Evolutionary conservation across 169 alveolate species (phyloP).

Genomic region (Eimeria necatrix): DNA sequence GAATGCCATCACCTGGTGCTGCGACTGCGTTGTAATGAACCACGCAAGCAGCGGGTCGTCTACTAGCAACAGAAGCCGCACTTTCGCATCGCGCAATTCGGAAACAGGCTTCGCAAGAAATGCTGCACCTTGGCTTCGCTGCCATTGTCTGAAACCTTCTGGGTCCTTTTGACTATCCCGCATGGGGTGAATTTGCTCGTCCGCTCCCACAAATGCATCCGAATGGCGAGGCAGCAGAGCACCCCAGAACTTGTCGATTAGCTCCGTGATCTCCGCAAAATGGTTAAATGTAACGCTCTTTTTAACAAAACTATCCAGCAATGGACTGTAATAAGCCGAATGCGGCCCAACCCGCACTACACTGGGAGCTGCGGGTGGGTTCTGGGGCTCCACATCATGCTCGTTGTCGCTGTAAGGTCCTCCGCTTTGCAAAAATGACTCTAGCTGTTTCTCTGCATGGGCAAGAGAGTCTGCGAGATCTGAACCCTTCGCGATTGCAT

Average conservation of each 20-base stretch:
- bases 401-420: conserved; percentile 59
- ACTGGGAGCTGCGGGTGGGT: neutral
- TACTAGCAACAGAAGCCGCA: conserved; percentile 58
- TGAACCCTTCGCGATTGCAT: conserved; percentile 35
- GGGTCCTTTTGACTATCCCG: conserved; percentile 30
- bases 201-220: conserved; percentile 8
- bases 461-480: conserved; percentile 68
- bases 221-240: conserved; percentile 67
- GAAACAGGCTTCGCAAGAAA: conserved; percentile 27
- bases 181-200: conserved; percentile 25
- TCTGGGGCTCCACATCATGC: neutral
- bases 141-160: conserved; percentile 71
- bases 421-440: conserved; percentile 48
- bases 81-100: conserved; percentile 27
- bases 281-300: conserved; percentile 65
- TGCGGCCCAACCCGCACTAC: conserved; percentile 49
- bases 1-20: conserved; percentile 45
- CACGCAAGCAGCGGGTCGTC: conserved; percentile 78
- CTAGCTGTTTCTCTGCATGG: conserved; percentile 43
- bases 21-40: conserved; percentile 73
- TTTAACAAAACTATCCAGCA: conserved; percentile 66
- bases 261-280: conserved; percentile 45
- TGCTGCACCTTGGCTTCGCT: conserved; percentile 59
- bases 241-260: conserved; percentile 76
- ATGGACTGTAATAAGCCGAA: conserved; percentile 50